Evolutionary conservation across 73 alveolate genomes (phyloP), one percentile per base, ranked within the genome.

Genomic region (Symbiodinium natans): DNA sequence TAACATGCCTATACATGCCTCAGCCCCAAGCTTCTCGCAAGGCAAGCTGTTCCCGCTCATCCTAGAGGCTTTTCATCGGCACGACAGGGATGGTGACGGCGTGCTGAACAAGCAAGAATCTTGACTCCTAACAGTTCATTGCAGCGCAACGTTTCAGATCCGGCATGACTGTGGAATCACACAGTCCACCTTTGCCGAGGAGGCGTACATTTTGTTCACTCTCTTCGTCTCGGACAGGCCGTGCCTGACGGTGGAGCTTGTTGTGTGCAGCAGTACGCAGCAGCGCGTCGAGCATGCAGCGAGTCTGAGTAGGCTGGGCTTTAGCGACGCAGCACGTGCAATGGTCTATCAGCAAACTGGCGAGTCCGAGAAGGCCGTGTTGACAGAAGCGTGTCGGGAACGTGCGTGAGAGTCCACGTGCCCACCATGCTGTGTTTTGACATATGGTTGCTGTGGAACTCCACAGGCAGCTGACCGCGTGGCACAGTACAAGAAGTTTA

Each of bases 31-130:
- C 59, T 13, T 46, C 13, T 46, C 21, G 59, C 27, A 15, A 90
- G 96, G 96, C 96, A 90, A 90, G 77, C 87, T 90, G 48, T 90
- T 90, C 42, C 96, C 96, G 77, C 46, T 90, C 52, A 90, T 90
- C 41, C 88, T 90, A 13, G 96, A 90, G 38, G 96, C 96, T 1
- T 90, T 90, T 77, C 86, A 90, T 8, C 96, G 96, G 2, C 96
- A 90, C 38, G 96, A 90, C 96, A 63, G 77, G 80, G 96, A 90
- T 71, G 96, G 96, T 10, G 96, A 90, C 38, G 96, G 96, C 4
- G 87, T 90, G 27, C 96, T 90, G 10, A 36, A 52, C 75, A 90
- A 90, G 77, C 34, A 83, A 29, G 96, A 11, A 17, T 41, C 87
- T n/a, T 31, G 95, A 36, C 80, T 46, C n/a, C n/a, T n/a, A n/a